Conservation (phyloP, 176 grass and related monocot species). For the Triticum turgidum region DNA sequence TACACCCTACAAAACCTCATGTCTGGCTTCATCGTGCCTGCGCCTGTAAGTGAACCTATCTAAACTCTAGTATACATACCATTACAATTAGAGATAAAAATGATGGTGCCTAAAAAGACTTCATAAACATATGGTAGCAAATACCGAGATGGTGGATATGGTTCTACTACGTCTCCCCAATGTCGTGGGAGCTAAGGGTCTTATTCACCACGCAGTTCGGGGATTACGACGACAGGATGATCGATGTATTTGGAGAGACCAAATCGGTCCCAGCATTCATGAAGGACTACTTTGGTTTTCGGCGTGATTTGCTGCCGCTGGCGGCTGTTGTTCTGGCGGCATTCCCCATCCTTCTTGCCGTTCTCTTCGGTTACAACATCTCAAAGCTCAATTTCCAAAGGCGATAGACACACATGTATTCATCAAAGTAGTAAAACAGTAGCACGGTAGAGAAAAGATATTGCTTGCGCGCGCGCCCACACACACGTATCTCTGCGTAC, state of each 20-base stretch:
- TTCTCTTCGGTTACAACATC: conserved; percentile 55
- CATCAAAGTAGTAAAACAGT: not conserved
- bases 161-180: conserved; percentile 60
- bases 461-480: not conserved
- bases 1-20: conserved; percentile 59
- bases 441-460: not conserved
- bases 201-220: conserved; percentile 78
- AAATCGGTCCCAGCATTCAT: conserved; percentile 52
- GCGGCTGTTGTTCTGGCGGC: conserved; percentile 39
- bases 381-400: conserved; percentile 79
- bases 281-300: conserved; percentile 67
- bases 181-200: conserved; percentile 58
- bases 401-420: conserved; percentile 29
- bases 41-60: conserved; percentile 46
- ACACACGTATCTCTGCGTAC: not conserved
- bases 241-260: conserved; percentile 47
- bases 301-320: conserved; percentile 42
- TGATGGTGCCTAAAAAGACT: not conserved
- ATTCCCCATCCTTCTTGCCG: conserved; percentile 56
- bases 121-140: conserved; percentile 50
- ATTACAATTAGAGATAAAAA: not conserved
- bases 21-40: conserved; percentile 63
- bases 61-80: not conserved
- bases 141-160: conserved; percentile 92
- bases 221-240: conserved; percentile 25